Percentiles rank a stretch among this genome's conserved stretches.
phyloP scores from a whole-genome alignment of 371 early-diverging fungal genomes.

The Mucor velutinosus region DNA sequence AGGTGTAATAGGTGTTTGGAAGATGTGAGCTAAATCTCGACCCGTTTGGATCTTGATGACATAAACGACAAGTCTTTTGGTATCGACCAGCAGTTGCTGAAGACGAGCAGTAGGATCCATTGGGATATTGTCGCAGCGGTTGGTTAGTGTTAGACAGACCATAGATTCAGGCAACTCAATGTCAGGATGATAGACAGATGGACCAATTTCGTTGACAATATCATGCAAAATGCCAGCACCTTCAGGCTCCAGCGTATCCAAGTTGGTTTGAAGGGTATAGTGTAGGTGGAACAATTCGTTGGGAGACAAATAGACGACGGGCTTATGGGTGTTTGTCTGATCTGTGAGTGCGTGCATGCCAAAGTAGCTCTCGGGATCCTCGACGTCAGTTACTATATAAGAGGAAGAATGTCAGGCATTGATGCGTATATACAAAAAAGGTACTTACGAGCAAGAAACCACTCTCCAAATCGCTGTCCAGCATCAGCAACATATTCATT shows the following conservation, averaged over 20 bases:
- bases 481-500: constrained; percentile 82
- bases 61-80: constrained; percentile 85
- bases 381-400: constrained; percentile 73
- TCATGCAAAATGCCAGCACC: constrained; percentile 76
- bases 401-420: neutral
- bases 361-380: constrained; percentile 86
- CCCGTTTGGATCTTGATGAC: constrained; percentile 88
- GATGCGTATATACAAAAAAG: neutral
- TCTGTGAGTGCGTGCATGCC: constrained; percentile 91
- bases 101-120: constrained; percentile 67
- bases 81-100: constrained; percentile 80
- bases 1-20: constrained; percentile 70
- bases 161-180: constrained; percentile 62
- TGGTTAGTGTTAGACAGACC: constrained; percentile 71
- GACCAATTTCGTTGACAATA: constrained; percentile 84
- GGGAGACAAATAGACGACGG: constrained; percentile 87
- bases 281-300: constrained; percentile 91
- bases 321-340: constrained; percentile 80
- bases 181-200: constrained; percentile 64
- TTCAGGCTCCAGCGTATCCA: constrained; percentile 64
- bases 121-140: constrained; percentile 63
- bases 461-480: constrained; percentile 73
- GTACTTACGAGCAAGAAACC: constrained; percentile 69
- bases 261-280: constrained; percentile 72
- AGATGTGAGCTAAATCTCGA: constrained; percentile 75